Base-by-base conservation (phyloP, 1,139 yeast genomes). In the Taphrina confusa region DNA sequence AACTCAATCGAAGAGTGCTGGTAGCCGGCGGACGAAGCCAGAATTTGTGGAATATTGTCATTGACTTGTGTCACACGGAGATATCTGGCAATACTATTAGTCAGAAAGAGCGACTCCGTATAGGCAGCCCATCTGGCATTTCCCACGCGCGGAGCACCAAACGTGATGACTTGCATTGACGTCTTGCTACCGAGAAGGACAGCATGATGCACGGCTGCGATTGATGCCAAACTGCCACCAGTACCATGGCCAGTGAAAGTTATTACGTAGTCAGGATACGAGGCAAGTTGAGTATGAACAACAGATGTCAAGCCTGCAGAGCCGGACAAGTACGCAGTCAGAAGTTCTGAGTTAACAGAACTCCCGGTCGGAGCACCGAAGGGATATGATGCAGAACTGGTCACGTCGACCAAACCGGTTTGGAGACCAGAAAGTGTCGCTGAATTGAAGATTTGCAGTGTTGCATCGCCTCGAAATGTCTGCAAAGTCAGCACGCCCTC, bases 231-330 rank as follows among this genome's bases (percentile, higher is more conserved):
- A 18, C 40, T 25, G 4, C 57, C 57, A 18, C 57, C 57, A n/a
- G 46, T n/a, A 16, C 57, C 57, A 23, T 52, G 57, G 11, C 57
- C 57, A 30, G 57, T 39, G 30, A 52, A 52, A 8, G 57, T 52
- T 23, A 52, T 42, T 20, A 47, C 57, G 28, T 52, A 52, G 31
- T 36, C 57, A n/a, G 28, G 18, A 22, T 42, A 25, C 22, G 23
- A 11, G 5, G 49, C 49, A 4, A 52, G 39, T 12, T 31, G 39
- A 14, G 40, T 23, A n/a, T 40, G 49, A 9, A 52, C 4, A 22
- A 14, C 18, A 14, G 40, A 28, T 9, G 12, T 25, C 6, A 52
- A 49, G 27, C 30, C 27, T 5, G 31, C 16, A 11, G 25, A 28
- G 23, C 16, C 14, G 16, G 6, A 18, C 14, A 27, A 12, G 30